These are phyloP conservation scores for Cicer yamashitae DNA, from an alignment of 306 rosid genomes.

Conservation along the genomic window DNA sequence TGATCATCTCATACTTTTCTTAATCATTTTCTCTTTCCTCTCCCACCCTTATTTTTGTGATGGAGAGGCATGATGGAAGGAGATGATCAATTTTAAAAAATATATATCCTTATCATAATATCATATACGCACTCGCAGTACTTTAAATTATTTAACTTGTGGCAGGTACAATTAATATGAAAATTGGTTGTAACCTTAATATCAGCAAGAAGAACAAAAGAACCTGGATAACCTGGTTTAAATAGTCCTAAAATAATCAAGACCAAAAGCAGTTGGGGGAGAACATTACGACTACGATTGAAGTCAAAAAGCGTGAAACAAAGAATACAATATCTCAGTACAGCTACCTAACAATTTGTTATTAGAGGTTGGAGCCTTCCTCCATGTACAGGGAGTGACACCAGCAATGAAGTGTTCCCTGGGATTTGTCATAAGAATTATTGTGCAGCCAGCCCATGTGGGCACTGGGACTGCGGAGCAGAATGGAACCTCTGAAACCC, in stretches of 20 bases:
- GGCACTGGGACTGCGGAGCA: not conserved
- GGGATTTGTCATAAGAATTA: not conserved
- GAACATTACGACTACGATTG: not conserved
- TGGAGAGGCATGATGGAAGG: too few species aligned
- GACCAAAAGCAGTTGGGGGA: slow-evolving; percentile 1
- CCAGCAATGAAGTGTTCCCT: not conserved
- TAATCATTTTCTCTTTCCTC: too few species aligned
- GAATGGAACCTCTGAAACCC: not conserved
- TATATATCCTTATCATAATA: too few species aligned
- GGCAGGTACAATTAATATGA: too few species aligned
- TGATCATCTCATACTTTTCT: too few species aligned
- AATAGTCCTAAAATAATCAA: not conserved
- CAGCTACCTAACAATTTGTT: not conserved
- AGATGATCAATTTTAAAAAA: too few species aligned
- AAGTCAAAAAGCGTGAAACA: not conserved
- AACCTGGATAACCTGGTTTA: not conserved
- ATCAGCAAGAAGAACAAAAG: not conserved
- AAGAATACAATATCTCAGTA: not conserved
- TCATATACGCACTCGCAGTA: too few species aligned
- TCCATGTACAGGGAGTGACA: not conserved
- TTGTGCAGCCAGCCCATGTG: not conserved
- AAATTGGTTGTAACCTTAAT: not conserved
- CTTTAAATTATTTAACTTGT: too few species aligned
- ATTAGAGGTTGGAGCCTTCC: not conserved
- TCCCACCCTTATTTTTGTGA: too few species aligned